Evolutionary conservation across 441 rosid species (phyloP).

Genomic region (Capsella rubella): DNA sequence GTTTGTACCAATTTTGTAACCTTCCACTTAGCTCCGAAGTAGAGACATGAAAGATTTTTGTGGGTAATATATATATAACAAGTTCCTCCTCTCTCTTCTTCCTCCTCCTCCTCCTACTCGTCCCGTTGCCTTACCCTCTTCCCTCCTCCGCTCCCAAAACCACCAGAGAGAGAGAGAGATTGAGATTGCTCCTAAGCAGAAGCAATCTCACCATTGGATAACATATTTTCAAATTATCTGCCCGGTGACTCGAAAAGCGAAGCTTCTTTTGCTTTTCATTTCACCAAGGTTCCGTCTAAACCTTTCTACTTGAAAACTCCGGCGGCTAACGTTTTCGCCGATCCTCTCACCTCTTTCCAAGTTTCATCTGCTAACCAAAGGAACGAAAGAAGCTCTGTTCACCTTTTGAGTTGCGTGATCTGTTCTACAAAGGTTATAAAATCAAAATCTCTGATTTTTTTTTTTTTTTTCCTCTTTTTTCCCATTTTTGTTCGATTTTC

Average conservation of each 20-base stretch:
- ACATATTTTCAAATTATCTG: background rate
- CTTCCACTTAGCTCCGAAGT: background rate
- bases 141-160: constrained; percentile 23
- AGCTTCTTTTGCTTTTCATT: constrained; percentile 19
- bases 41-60: background rate
- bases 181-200: constrained; percentile 23
- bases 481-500: background rate
- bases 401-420: constrained; percentile 35
- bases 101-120: constrained; percentile 2
- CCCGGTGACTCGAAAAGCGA: background rate
- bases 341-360: constrained; percentile 16
- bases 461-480: background rate
- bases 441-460: constrained; percentile 14
- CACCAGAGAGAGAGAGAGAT: constrained; percentile 5
- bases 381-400: constrained; percentile 16
- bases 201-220: constrained; percentile 11
- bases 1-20: background rate
- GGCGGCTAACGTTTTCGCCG: constrained; percentile 28
- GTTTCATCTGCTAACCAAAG: constrained; percentile 3
- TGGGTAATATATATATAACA: constrained; percentile 23
- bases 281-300: constrained; percentile 20
- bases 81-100: constrained; percentile 17
- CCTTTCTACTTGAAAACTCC: constrained; percentile 17
- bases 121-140: constrained; percentile 33
- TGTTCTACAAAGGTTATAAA: constrained; percentile 19